phyloP scores from a whole-genome alignment of 495 filamentous ascomycete species.

The Penicillium bovifimosum region DNA sequence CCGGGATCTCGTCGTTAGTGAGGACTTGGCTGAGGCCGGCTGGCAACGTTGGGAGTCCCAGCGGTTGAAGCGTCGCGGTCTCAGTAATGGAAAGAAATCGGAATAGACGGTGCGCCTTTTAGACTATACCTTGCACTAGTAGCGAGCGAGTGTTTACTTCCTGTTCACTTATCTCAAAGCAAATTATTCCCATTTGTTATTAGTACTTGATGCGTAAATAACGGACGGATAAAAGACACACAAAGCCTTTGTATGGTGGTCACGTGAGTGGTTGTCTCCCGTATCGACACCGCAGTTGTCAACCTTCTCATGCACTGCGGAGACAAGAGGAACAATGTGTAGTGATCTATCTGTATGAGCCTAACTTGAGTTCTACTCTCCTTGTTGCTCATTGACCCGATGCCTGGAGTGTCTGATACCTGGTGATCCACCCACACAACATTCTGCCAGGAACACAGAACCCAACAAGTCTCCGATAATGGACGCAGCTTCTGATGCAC shows the following conservation, averaged over 20 bases:
- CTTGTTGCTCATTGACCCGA: conserved; percentile 3
- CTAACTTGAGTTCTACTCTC: neutral
- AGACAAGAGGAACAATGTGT: neutral
- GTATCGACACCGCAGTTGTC: conserved; percentile 4
- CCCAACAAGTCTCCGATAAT: conserved; percentile 16
- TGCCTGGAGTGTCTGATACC: conserved; percentile 7
- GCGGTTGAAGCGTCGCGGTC: conserved; percentile 29
- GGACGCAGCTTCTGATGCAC: conserved; percentile 24
- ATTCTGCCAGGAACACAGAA: conserved; percentile 4
- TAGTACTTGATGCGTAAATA: neutral
- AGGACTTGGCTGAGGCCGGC: conserved; percentile 85
- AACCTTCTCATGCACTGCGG: neutral
- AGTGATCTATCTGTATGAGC: neutral
- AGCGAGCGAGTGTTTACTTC: neutral
- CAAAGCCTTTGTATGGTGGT: neutral
- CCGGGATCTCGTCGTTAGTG: conserved; percentile 80
- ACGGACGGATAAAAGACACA: neutral
- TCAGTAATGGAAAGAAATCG: conserved; percentile 25
- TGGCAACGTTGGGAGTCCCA: conserved; percentile 84
- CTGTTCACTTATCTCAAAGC: neutral
- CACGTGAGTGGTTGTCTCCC: neutral
- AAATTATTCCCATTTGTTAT: neutral
- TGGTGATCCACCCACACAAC: conserved; percentile 4
- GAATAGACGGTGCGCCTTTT: conserved; percentile 15
- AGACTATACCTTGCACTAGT: neutral